phyloP scores from a whole-genome alignment of 192 early-diverging fungal genomes.

The Linnemannia elongata region DNA sequence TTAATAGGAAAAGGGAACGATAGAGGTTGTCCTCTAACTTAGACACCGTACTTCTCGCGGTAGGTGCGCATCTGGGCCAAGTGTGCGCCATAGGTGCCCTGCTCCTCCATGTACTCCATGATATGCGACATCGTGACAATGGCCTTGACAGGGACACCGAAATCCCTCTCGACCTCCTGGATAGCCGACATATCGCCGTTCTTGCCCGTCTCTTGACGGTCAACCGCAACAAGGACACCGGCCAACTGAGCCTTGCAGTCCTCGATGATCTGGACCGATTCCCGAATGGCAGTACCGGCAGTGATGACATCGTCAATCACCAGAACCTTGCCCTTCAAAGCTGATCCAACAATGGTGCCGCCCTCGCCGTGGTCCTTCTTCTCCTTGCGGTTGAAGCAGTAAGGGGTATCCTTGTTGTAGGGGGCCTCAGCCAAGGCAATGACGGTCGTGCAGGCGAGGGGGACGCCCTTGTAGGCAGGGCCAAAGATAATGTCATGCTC shows the following conservation, averaged over 20 bases:
- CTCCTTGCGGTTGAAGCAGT: slow-evolving; percentile 98
- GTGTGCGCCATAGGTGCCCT: slow-evolving; percentile 72
- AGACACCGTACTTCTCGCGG: slow-evolving; percentile 85
- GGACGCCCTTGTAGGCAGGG: slow-evolving; percentile 99
- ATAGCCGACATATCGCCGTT: slow-evolving; percentile 82
- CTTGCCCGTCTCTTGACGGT: slow-evolving; percentile 89
- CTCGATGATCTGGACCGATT: slow-evolving; percentile 87
- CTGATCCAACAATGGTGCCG: slow-evolving; percentile 92
- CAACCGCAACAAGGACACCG: slow-evolving; percentile 94
- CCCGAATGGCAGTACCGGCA: slow-evolving; percentile 98
- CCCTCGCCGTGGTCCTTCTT: slow-evolving; percentile 99
- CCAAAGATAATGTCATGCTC: slow-evolving; percentile 94
- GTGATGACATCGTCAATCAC: slow-evolving; percentile 99
- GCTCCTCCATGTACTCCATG: slow-evolving; percentile 86
- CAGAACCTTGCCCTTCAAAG: slow-evolving; percentile 82
- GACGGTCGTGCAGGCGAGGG: slow-evolving; percentile 86
- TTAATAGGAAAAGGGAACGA: neutral
- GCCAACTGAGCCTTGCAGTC: slow-evolving; percentile 76
- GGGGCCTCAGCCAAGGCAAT: slow-evolving; percentile 76
- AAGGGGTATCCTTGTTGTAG: slow-evolving; percentile 78
- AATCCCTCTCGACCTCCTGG: slow-evolving; percentile 90
- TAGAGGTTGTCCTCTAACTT: neutral
- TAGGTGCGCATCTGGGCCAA: slow-evolving; percentile 85
- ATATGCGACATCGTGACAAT: slow-evolving; percentile 92
- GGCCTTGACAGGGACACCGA: slow-evolving; percentile 82